These are phyloP conservation scores for Yamadazyma taylorii DNA, from an alignment of 1,139 yeast species.

Conservation along the genomic window DNA sequence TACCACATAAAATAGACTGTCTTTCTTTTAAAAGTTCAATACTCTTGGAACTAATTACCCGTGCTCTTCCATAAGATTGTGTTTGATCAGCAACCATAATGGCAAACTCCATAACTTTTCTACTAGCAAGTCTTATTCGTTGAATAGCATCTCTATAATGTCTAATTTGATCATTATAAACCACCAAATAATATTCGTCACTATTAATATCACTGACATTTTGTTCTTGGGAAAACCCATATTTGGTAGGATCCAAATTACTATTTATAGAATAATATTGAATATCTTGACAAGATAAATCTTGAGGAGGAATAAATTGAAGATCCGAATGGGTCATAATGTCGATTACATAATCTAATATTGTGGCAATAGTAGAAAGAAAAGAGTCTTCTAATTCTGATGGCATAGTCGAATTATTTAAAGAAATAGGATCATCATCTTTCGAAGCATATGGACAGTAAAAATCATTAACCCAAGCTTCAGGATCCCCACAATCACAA, in stretches of 20 bases:
- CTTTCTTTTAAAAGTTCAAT: conserved; percentile 50
- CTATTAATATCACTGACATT: conserved; percentile 44
- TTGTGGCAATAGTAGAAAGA: conserved; percentile 47
- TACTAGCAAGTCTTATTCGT: conserved; percentile 62
- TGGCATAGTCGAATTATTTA: conserved; percentile 27
- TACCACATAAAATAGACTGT: conserved; percentile 53
- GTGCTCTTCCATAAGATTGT: conserved; percentile 67
- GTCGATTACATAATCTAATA: conserved; percentile 76
- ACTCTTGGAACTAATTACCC: conserved; percentile 58
- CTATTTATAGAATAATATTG: conserved; percentile 28
- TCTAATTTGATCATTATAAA: conserved; percentile 79
- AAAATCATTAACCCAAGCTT: conserved; percentile 50
- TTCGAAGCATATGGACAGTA: conserved; percentile 33
- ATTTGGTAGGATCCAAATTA: conserved; percentile 31
- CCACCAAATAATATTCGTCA: conserved; percentile 53
- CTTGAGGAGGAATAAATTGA: conserved; percentile 31
- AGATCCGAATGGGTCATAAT: conserved; percentile 53
- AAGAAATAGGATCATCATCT: conserved; percentile 13
- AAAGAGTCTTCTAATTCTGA: conserved; percentile 34
- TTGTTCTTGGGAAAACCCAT: conserved; percentile 21
- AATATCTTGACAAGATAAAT: conserved; percentile 21
- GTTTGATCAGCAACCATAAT: conserved; percentile 69
- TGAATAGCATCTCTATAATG: conserved; percentile 75
- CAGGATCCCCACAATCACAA: conserved; percentile 67
- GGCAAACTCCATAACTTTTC: conserved; percentile 67